phyloP scores from a whole-genome alignment of 768 basidiomycete genomes.

The Pleurotus citrinopileatus region DNA sequence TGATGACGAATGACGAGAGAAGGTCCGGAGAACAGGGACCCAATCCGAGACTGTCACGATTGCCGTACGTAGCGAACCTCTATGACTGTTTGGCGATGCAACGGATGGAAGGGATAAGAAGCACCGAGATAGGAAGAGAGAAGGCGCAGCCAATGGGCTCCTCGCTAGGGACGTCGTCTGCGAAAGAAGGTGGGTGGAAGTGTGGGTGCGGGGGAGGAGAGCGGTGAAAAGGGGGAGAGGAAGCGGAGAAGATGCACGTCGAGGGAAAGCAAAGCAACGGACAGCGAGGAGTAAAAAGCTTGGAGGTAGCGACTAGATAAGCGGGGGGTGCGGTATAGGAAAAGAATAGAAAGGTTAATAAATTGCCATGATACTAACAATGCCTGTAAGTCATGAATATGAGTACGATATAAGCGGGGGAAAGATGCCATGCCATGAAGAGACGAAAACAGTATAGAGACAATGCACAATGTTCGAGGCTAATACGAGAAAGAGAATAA shows the following conservation, averaged over 20 bases:
- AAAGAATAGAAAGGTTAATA: background rate
- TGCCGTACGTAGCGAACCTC: too few relatives aligned
- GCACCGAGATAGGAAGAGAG: background rate
- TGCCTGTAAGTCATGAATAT: constrained; percentile 7
- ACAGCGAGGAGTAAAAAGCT: constrained; percentile 8
- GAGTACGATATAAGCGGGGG: constrained; percentile 1
- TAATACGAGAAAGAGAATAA: constrained; percentile 17
- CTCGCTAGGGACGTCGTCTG: constrained; percentile 3
- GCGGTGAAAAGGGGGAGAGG: background rate
- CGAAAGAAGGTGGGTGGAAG: background rate
- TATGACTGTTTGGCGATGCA: too few relatives aligned
- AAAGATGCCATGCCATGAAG: constrained; percentile 4
- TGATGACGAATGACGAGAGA: background rate
- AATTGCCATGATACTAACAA: constrained; percentile 4
- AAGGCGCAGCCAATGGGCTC: background rate
- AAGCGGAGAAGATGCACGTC: background rate
- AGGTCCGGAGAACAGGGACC: too few relatives aligned
- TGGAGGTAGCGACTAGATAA: background rate
- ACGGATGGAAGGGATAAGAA: background rate
- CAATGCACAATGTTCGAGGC: constrained; percentile 4
- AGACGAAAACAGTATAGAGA: constrained; percentile 7
- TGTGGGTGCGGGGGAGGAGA: constrained; percentile 1
- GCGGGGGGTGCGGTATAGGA: background rate
- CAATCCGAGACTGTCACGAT: too few relatives aligned
- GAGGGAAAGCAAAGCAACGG: constrained; percentile 6